phyloP scores from a whole-genome alignment of 176 grass and related monocot species.

The Sorghum bicolor region Sorghum_bicolor_NCBIv3 NC_012873.2:61343001-61343500 shows the following conservation, averaged over 20 bases:
- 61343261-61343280: not conserved
- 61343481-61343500: too few species aligned
- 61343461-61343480: conserved; percentile 31
- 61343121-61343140: not conserved
- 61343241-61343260: not conserved
- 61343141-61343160: not conserved
- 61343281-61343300: not conserved
- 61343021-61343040: conserved; percentile 5
- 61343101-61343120: conserved; percentile 5
- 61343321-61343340: too few species aligned
- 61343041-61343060: not conserved
- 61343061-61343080: conserved; percentile 33
- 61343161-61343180: not conserved
- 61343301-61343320: too few species aligned
- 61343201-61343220: not conserved
- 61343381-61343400: not conserved
- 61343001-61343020: too few species aligned
- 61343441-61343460: not conserved
- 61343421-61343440: not conserved
- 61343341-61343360: too few species aligned
- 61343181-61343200: not conserved
- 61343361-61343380: too few species aligned
- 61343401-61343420: not conserved
- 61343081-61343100: not conserved
- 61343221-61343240: not conserved